Evolutionary conservation across 345 rosid species (phyloP), one percentile per base, ranked within the genome.

Genomic region (Diplotaxis tenuifolia): DNA sequence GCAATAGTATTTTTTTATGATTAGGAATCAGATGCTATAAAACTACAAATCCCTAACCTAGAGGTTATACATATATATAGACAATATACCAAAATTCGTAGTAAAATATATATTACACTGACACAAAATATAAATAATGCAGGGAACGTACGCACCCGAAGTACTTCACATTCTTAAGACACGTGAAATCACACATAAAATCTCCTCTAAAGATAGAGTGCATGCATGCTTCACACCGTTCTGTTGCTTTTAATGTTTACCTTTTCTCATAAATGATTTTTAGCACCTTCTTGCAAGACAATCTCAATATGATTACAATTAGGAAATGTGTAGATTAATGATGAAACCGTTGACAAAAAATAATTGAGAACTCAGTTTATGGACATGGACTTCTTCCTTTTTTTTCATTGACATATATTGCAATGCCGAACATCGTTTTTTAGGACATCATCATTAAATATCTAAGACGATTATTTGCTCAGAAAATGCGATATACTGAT

Each of bases 141-240:
- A 36, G 42, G 42, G 42, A 11, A 11, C 10, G 42, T 36, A 36
- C 42, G 42, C 42, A 36, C 42, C n/a, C 42, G 42, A 36, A 36
- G 42, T 36, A 62, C 62, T 42, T 73, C 15, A 42, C 45, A 73
- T 57, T 20, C 34, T 45, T 55, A 25, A 40, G 28, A 42, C 71
- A 54, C 25, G 56, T 52, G 29, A 22, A 54, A 52, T 52, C 59
- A 55, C 32, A 66, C 66, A 74, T 47, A 8, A 53, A 40, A 45
- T 73, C 25, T 73, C 50, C 4, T 65, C 61, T 19, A 28, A n/a
- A 28, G 71, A 73, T 73, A 65, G 19, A 65, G 71, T 73, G 32
- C 76, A 73, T 73, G 78, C 72, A 66, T 58, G 72, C 61, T 66
- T 65, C 77, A 54, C 23, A 65, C 65, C 25, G 49, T 15, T 42